Percentiles rank a stretch among this genome's conserved stretches.
phyloP scores from a whole-genome alignment of 2,329 filamentous ascomycete genomes.

The Pyrenophora tritici-repentis region DNA sequence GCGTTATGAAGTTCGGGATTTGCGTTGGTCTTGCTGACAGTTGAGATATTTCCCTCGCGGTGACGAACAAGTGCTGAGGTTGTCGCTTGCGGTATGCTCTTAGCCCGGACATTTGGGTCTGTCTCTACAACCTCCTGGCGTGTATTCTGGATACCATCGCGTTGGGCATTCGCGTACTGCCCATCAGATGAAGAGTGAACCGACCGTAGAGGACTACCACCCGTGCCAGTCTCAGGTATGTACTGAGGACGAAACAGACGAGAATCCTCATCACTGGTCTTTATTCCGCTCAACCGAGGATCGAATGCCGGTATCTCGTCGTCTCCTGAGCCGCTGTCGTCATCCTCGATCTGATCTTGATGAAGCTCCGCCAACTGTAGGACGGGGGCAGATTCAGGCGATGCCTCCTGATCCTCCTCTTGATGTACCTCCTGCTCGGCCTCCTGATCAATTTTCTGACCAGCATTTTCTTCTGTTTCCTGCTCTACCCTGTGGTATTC shows the following conservation, averaged over 20 bases:
- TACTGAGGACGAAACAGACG: not conserved
- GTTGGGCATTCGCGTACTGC: not conserved
- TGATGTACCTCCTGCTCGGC: not conserved
- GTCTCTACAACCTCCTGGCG: too few species aligned
- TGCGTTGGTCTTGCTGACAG: not conserved
- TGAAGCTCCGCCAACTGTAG: not conserved
- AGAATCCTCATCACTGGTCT: not conserved
- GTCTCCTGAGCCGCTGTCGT: not conserved
- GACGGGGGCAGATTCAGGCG: not conserved
- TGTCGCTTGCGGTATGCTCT: not conserved
- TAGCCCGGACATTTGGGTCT: not conserved
- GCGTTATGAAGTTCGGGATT: not conserved
- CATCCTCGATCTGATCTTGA: not conserved
- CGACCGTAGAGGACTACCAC: not conserved
- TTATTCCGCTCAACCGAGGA: not conserved
- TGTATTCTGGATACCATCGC: not conserved
- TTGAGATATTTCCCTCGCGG: slow-evolving; percentile 9
- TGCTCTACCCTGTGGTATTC: not conserved
- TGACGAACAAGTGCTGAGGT: slow-evolving; percentile 12
- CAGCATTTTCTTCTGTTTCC: too few species aligned
- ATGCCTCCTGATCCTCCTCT: not conserved
- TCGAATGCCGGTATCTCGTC: not conserved
- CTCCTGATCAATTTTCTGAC: not conserved
- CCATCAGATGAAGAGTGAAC: not conserved
- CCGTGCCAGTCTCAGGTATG: not conserved